Percentiles rank a stretch among this genome's conserved stretches.
phyloP scores from a whole-genome alignment of 108 stramenopile genomes.

The Cyclotella baltica region DNA sequence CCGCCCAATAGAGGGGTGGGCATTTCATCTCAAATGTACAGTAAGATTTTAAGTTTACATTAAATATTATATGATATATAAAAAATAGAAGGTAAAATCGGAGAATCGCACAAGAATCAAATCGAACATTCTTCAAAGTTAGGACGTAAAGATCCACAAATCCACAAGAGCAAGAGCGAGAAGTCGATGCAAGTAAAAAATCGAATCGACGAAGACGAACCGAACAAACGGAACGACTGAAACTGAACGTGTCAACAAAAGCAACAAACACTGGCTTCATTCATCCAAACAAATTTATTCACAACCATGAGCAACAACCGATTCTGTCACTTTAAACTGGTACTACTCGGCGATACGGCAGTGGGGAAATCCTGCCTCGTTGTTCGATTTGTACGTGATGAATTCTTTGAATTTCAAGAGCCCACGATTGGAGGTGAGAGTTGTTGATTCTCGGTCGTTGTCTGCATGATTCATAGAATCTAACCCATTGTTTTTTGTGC shows the following conservation, averaged over 20 bases:
- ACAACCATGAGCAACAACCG: constrained; percentile 53
- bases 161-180: no score
- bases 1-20: no score
- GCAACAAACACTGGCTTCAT: not conserved
- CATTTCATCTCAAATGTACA: no score
- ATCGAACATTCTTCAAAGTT: no score
- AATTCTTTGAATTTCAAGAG: constrained; percentile 99
- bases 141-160: no score
- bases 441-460: not conserved
- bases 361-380: constrained; percentile 98
- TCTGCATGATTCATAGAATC: not conserved
- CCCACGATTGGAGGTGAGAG: constrained; percentile 94
- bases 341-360: constrained; percentile 98
- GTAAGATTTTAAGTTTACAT: no score
- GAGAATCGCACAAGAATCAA: no score
- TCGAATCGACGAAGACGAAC: no score
- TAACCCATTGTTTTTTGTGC: constrained; percentile 4
- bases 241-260: not conserved
- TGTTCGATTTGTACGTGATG: constrained; percentile 97
- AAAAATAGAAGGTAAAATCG: no score
- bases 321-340: constrained; percentile 98
- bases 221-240: not conserved
- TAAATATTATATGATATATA: no score
- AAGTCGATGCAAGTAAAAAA: no score
- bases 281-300: no score